These are phyloP conservation scores for Komagataea norvegica DNA, from an alignment of 1,139 yeast species.

Conservation along the genomic window DNA sequence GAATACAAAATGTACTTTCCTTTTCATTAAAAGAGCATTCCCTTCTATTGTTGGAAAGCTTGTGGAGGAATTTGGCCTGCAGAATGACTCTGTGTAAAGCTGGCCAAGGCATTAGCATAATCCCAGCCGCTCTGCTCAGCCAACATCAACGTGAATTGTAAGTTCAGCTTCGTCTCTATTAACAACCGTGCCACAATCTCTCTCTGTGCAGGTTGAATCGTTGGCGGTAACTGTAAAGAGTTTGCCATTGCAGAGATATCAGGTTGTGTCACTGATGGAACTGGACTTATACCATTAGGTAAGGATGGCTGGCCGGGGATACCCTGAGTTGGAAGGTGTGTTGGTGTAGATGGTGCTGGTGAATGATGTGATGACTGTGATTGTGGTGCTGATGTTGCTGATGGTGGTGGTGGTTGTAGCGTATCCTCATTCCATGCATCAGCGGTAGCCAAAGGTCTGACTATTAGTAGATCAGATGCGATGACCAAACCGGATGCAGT, in stretches of 20 bases:
- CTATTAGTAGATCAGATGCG: slow-evolving; percentile 74
- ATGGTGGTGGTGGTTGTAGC: slow-evolving; percentile 22
- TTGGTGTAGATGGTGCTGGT: slow-evolving; percentile 11
- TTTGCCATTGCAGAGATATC: slow-evolving; percentile 12
- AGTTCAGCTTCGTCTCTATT: slow-evolving; percentile 68
- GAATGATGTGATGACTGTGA: slow-evolving; percentile 15
- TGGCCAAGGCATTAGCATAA: slow-evolving; percentile 60
- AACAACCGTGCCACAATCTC: slow-evolving; percentile 62
- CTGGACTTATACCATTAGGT: too few species aligned
- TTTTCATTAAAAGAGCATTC: too few species aligned
- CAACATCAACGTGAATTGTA: slow-evolving; percentile 77
- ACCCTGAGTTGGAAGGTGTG: too few species aligned
- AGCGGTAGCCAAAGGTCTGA: slow-evolving; percentile 57
- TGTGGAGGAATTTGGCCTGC: slow-evolving; percentile 52
- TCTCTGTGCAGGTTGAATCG: slow-evolving; percentile 46
- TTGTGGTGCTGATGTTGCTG: slow-evolving; percentile 9
- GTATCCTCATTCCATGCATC: slow-evolving; percentile 49
- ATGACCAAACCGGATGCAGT: slow-evolving; percentile 68
- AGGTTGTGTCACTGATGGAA: slow-evolving; percentile 8
- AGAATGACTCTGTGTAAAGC: slow-evolving; percentile 60
- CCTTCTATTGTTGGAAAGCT: slow-evolving; percentile 36
- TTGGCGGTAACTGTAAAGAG: slow-evolving; percentile 30
- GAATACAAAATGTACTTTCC: too few species aligned
- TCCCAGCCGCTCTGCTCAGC: slow-evolving; percentile 90
- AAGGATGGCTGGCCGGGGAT: too few species aligned